phyloP scores from a whole-genome alignment of 352 stramenopile species.

The Phytophthora europaea region DNA sequence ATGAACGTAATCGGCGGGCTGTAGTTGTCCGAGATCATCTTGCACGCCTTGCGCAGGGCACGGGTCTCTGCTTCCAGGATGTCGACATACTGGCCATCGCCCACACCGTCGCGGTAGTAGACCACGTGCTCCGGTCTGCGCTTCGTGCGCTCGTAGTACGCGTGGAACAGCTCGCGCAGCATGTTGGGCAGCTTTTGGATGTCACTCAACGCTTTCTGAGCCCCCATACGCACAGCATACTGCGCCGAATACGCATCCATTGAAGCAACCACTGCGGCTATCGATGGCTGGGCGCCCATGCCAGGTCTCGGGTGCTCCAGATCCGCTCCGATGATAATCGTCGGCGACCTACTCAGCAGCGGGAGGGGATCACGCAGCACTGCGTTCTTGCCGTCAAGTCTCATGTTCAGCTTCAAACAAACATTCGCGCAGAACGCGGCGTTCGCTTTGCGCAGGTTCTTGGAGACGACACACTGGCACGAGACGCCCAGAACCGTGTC shows the following conservation, averaged over 20 bases:
- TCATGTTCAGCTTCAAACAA: background rate
- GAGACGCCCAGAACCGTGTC: background rate
- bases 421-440: background rate
- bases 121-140: slow-evolving; percentile 75
- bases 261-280: slow-evolving; percentile 78
- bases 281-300: slow-evolving; percentile 52
- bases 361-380: slow-evolving; percentile 36
- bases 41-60: slow-evolving; percentile 73
- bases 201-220: background rate
- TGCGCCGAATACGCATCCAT: slow-evolving; percentile 58
- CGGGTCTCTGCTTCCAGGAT: slow-evolving; percentile 75
- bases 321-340: slow-evolving; percentile 81
- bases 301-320: slow-evolving; percentile 65
- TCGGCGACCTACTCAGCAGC: slow-evolving; percentile 44
- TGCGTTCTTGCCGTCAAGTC: background rate
- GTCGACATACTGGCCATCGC: slow-evolving; percentile 76
- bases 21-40: slow-evolving; percentile 61
- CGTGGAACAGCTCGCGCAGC: background rate
- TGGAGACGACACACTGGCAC: background rate
- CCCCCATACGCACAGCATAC: background rate
- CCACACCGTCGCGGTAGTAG: slow-evolving; percentile 87
- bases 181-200: background rate
- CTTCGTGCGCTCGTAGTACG: slow-evolving; percentile 72
- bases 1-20: slow-evolving; percentile 80
- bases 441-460: background rate